phyloP scores from a whole-genome alignment of 192 early-diverging fungal genomes.

The Allomyces arbusculus region DNA sequence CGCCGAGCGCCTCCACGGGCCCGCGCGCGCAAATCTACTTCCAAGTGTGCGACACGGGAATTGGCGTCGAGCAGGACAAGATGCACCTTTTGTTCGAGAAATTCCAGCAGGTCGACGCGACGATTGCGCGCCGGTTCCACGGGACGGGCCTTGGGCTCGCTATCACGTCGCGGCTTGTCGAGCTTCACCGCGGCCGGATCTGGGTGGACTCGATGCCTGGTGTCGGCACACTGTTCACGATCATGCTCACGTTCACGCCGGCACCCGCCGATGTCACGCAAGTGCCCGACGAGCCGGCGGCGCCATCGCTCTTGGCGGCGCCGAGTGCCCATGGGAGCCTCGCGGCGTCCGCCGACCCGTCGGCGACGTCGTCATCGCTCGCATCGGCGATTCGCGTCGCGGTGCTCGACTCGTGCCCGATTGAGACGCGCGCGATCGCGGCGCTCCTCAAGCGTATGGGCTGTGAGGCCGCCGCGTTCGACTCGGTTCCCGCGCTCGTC shows the following conservation, averaged over 20 bases:
- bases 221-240: slow-evolving; percentile 57
- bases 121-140: slow-evolving; percentile 63
- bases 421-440: neutral
- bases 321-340: neutral
- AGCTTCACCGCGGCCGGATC: slow-evolving; percentile 56
- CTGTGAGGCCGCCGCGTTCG: no score
- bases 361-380: neutral
- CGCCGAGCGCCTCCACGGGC: neutral
- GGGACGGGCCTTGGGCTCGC: slow-evolving; percentile 71
- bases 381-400: neutral
- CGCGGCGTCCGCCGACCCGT: neutral
- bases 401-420: neutral
- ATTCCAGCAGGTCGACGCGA: slow-evolving; percentile 65
- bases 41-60: slow-evolving; percentile 59
- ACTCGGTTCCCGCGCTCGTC: no score
- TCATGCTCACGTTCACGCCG: slow-evolving; percentile 33
- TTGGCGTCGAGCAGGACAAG: slow-evolving; percentile 63
- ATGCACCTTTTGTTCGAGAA: slow-evolving; percentile 54
- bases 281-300: neutral
- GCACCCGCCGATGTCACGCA: neutral
- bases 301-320: neutral
- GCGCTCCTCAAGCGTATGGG: no score
- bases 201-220: slow-evolving; percentile 54
- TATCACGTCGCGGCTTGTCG: slow-evolving; percentile 57
- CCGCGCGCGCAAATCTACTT: slow-evolving; percentile 16